Evolutionary conservation across 257 asterid species (phyloP).

Genomic region (Salvia splendens): DNA sequence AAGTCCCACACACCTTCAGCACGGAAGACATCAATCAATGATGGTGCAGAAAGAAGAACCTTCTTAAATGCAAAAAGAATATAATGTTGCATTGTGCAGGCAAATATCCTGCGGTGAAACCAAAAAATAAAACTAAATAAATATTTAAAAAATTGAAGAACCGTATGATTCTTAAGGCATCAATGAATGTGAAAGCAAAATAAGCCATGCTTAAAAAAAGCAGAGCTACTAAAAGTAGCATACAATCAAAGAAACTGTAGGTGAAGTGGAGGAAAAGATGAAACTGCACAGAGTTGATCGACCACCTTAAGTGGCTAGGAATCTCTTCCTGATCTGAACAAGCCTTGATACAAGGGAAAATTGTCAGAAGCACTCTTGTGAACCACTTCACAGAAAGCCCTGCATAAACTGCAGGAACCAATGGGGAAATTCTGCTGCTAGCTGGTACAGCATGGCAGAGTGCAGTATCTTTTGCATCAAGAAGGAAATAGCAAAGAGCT

Average conservation of each 20-base stretch:
- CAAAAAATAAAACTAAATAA: constrained; percentile 6
- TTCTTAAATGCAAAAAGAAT: constrained; percentile 70
- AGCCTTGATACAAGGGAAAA: constrained; percentile 94
- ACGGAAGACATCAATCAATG: constrained; percentile 79
- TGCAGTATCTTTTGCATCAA: constrained; percentile 59
- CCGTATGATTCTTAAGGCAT: background rate
- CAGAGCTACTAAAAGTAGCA: constrained; percentile 4
- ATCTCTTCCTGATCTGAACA: constrained; percentile 75
- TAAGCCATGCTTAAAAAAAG: constrained; percentile 1
- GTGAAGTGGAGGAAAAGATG: constrained; percentile 27
- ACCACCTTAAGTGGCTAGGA: constrained; percentile 84
- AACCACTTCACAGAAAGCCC: constrained; percentile 96
- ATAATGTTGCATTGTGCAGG: constrained; percentile 67
- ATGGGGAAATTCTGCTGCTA: constrained; percentile 52
- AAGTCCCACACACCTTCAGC: constrained; percentile 96
- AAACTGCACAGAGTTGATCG: constrained; percentile 29
- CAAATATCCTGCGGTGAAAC: constrained; percentile 68
- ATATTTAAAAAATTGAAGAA: background rate
- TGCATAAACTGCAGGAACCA: constrained; percentile 70
- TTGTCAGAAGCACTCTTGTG: constrained; percentile 78
- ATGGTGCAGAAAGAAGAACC: constrained; percentile 67
- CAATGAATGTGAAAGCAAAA: constrained; percentile 16
- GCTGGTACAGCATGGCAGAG: constrained; percentile 43
- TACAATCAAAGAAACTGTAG: constrained; percentile 30
- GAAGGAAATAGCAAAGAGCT: constrained; percentile 72